phyloP scores from a whole-genome alignment of 2,329 filamentous ascomycete genomes.

The Fusarium hostae region DNA sequence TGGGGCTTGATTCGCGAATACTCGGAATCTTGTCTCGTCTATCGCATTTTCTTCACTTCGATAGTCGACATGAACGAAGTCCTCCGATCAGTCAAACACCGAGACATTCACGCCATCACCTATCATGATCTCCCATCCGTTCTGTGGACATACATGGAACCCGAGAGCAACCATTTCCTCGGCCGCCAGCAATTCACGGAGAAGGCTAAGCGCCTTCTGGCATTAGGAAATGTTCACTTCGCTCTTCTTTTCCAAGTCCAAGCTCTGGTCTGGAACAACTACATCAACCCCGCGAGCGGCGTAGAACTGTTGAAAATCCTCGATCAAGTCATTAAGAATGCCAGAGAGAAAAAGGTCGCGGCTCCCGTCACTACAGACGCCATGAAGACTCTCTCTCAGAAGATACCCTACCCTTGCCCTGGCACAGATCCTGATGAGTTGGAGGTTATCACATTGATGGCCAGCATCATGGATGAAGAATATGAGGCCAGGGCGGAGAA shows the following conservation, averaged over 20 bases:
- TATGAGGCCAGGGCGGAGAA: conserved; percentile 46
- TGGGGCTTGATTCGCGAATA: conserved; percentile 21
- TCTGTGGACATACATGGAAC: conserved; percentile 34
- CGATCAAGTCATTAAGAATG: conserved; percentile 43
- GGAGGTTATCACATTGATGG: conserved; percentile 54
- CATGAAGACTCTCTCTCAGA: conserved; percentile 62
- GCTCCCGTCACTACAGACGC: conserved; percentile 62
- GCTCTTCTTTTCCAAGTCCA: conserved; percentile 70
- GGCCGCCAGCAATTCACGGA: conserved; percentile 38
- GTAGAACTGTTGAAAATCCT: conserved; percentile 59
- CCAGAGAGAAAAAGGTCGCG: conserved; percentile 36
- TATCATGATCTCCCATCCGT: conserved; percentile 38
- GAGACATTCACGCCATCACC: conserved; percentile 42
- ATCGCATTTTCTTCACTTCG: conserved; percentile 48
- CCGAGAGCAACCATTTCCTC: conserved; percentile 3
- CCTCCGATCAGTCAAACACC: conserved; percentile 35
- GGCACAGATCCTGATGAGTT: conserved; percentile 57
- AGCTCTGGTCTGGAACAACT: conserved; percentile 70
- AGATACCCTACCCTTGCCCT: conserved; percentile 66
- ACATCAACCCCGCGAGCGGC: conserved; percentile 66
- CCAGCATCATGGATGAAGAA: conserved; percentile 55
- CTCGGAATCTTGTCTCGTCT: conserved; percentile 57
- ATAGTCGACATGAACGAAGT: background rate
- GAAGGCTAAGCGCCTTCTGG: conserved; percentile 43
- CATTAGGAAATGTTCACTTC: conserved; percentile 54